These are phyloP conservation scores for Hericium coralloides DNA, from an alignment of 768 basidiomycete species.

Conservation along the genomic window DNA sequence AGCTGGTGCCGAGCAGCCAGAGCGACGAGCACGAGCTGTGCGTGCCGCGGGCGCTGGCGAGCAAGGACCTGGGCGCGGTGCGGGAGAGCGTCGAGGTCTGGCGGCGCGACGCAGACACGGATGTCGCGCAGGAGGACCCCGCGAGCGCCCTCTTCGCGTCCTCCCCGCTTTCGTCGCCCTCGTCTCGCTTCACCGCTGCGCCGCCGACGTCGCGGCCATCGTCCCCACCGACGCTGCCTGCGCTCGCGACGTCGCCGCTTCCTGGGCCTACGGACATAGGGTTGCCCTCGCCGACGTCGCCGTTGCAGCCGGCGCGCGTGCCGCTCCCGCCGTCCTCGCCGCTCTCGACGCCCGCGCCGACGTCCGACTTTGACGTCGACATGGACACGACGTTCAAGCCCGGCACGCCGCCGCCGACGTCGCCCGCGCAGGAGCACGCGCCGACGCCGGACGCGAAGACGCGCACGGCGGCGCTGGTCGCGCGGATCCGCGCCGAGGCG, in stretches of 20 bases:
- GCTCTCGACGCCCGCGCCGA: too few species aligned
- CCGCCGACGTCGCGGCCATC: not conserved
- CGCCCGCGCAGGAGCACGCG: slow-evolving; percentile 22
- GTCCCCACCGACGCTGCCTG: not conserved
- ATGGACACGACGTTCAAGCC: not conserved
- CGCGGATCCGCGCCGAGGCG: slow-evolving; percentile 40
- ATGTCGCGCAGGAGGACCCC: not conserved
- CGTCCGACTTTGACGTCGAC: not conserved
- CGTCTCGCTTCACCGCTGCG: not conserved
- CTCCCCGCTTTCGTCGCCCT: too few species aligned
- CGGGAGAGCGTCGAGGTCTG: slow-evolving; percentile 35
- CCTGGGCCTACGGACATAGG: not conserved
- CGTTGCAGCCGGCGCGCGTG: not conserved
- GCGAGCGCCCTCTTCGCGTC: not conserved
- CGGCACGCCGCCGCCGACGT: slow-evolving; percentile 17
- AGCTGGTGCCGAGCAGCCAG: slow-evolving; percentile 53
- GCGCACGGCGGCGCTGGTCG: slow-evolving; percentile 53
- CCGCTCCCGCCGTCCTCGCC: not conserved
- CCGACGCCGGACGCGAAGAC: slow-evolving; percentile 22
- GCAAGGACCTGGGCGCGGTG: slow-evolving; percentile 19
- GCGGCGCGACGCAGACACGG: slow-evolving; percentile 24
- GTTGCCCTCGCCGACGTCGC: slow-evolving; percentile 2
- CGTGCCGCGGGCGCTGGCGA: slow-evolving; percentile 17
- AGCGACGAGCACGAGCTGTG: slow-evolving; percentile 55
- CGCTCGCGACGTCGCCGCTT: not conserved